Conservation (phyloP, 2,329 filamentous ascomycete species). For the Botrytis medusae region DNA sequence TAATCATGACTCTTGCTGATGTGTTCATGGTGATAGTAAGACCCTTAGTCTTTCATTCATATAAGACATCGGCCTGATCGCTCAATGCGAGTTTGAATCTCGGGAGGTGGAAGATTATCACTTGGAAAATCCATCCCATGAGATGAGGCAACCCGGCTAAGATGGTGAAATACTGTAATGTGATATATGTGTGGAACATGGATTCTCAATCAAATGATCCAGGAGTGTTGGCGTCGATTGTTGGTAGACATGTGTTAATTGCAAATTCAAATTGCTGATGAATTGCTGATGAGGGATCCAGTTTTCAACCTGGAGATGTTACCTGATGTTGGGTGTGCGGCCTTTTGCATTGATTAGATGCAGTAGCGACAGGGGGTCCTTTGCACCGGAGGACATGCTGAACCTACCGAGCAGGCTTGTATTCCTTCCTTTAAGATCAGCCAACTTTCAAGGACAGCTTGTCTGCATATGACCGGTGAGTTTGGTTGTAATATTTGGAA, state of each 20-base stretch:
- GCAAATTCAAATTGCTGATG: conserved; percentile 17
- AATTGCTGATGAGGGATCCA: conserved; percentile 21
- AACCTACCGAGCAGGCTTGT: conserved; percentile 23
- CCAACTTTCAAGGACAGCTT: conserved; percentile 20
- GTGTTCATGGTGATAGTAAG: conserved; percentile 17
- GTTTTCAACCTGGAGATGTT: conserved; percentile 25
- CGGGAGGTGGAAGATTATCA: conserved; percentile 18
- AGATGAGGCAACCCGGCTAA: conserved; percentile 14
- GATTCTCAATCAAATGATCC: conserved; percentile 19
- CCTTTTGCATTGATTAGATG: conserved; percentile 27
- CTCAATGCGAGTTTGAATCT: conserved; percentile 13
- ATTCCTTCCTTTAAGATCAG: conserved; percentile 24
- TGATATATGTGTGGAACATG: conserved; percentile 17
- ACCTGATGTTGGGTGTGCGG: conserved; percentile 26
- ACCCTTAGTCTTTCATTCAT: conserved; percentile 12
- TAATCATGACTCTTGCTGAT: conserved; percentile 17
- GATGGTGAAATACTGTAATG: conserved; percentile 12
- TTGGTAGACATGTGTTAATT: conserved; percentile 18
- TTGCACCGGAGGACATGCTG: conserved; percentile 19
- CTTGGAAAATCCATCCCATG: conserved; percentile 13
- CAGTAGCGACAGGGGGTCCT: conserved; percentile 25
- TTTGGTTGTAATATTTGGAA: conserved; percentile 4
- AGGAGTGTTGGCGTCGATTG: conserved; percentile 16
- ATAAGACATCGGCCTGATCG: conserved; percentile 18
- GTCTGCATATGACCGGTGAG: conserved; percentile 27